Percentiles rank a stretch among this genome's conserved stretches.
Evolutionary conservation across 352 stramenopile genomes (phyloP).

Genomic region (Phytopythium litorale): DNA sequence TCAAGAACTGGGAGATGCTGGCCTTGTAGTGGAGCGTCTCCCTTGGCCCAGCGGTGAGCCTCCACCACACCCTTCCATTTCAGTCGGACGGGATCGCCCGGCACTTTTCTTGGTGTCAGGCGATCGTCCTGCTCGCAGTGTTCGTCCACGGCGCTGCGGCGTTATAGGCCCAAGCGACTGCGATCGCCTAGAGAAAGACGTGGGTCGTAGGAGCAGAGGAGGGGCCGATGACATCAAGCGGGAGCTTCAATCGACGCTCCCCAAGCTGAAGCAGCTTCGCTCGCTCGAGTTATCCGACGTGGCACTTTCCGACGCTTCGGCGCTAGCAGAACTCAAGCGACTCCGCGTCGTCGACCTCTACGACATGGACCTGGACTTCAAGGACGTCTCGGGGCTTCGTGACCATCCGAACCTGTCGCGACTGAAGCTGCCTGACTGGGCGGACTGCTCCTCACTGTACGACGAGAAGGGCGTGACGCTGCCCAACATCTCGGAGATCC

Average conservation of each 20-base stretch:
- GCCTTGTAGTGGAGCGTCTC: too few species aligned
- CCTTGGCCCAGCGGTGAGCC: too few species aligned
- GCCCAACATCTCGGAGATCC: background rate
- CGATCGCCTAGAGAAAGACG: too few species aligned
- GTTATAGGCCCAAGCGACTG: too few species aligned
- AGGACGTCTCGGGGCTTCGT: background rate
- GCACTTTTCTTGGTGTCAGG: too few species aligned
- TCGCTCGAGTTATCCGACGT: background rate
- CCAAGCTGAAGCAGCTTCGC: background rate
- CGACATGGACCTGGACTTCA: background rate
- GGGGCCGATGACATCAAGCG: too few species aligned
- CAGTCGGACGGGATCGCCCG: too few species aligned
- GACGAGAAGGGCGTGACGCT: background rate
- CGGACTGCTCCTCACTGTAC: background rate
- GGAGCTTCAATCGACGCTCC: background rate
- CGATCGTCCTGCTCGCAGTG: too few species aligned
- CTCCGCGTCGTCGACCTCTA: background rate
- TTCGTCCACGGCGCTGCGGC: too few species aligned
- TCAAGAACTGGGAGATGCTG: too few species aligned
- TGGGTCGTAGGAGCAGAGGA: too few species aligned
- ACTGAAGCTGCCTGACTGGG: background rate
- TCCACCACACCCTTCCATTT: too few species aligned
- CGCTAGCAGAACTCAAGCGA: background rate
- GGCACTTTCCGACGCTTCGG: background rate
- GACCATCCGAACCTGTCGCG: background rate